Evolutionary conservation across 2,329 filamentous ascomycete species (phyloP), one percentile per base, ranked within the genome.

Genomic region (Verticillium isaacii): DNA sequence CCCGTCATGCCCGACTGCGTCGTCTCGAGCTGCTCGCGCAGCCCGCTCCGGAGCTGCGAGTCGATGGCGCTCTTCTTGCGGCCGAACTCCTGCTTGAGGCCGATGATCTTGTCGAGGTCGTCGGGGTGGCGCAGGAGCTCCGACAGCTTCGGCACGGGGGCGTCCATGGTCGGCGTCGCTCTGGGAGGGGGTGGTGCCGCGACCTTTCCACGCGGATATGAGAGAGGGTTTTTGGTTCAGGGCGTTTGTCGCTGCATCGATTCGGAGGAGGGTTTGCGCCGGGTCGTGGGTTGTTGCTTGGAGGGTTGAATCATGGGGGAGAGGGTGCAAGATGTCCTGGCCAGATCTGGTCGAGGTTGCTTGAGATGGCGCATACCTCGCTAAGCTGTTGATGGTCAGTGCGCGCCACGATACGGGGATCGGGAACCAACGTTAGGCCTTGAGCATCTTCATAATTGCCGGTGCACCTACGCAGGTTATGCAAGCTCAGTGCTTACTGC

Each of bases 41-140:
- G 84, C 41, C 92, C 93, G 74, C 88, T 88, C 66, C 93, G 91
- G 61, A 99, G 88, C 79, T 97, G 93, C 59, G 89, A 88, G 78
- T 99, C 95, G 64, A 99, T 87, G 61, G 91, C 91, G 34, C 86
- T 86, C 80, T 99, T 99, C 80, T 97, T 98, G 72, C 95, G 92
- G 68, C 87, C 86, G 78, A 98, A 97, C 75, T 99, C 95, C 67
- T 90, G 85, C 79, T 96, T 97, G 72, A 99, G 84, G 56, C 88
- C 88, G 59, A 89, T 82, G 71, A 99, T 94, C 82, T 97, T 98
- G 80, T 99, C 95, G 68, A 99, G 88, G 78, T 99, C 95, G 74
- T 99, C 95, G 3, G 95, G 92, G 73, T 97, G 93, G 71, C 93
- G 92, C 68, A 99, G 88, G 65, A 98, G 87, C 81, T 98, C 94